These are phyloP conservation scores for Aspergillus fumigatus DNA, from an alignment of 2,329 filamentous ascomycete genomes.

Conservation along the genomic window DNA sequence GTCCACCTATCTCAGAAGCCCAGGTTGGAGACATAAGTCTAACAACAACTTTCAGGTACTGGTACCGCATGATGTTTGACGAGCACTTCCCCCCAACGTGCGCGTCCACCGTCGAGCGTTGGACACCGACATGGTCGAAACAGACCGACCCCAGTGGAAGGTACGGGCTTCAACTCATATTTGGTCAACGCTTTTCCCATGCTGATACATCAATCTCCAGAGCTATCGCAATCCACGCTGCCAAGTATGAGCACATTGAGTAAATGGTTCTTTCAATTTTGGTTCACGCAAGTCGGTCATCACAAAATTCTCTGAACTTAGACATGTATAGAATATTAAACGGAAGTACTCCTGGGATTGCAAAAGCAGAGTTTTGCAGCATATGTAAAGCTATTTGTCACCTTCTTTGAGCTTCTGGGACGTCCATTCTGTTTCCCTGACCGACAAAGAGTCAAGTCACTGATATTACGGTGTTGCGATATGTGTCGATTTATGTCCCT, in stretches of 20 bases:
- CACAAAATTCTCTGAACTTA: slow-evolving; percentile 21
- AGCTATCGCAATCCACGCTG: slow-evolving; percentile 70
- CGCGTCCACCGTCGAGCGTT: slow-evolving; percentile 88
- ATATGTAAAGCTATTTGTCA: not conserved
- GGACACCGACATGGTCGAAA: slow-evolving; percentile 96
- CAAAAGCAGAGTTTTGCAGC: slow-evolving; percentile 13
- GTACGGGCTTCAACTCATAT: slow-evolving; percentile 43
- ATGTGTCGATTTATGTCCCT: slow-evolving; percentile 5
- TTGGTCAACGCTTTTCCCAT: not conserved
- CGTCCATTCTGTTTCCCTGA: not conserved
- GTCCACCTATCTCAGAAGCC: slow-evolving; percentile 27
- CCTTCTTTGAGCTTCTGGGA: not conserved
- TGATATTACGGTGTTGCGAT: slow-evolving; percentile 7
- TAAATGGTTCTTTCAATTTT: slow-evolving; percentile 19
- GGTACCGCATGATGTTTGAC: slow-evolving; percentile 98
- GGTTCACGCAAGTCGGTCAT: slow-evolving; percentile 7
- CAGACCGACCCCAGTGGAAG: slow-evolving; percentile 93
- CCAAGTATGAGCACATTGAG: slow-evolving; percentile 60
- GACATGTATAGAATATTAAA: slow-evolving; percentile 21
- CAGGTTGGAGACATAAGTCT: not conserved
- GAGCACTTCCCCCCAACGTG: slow-evolving; percentile 94
- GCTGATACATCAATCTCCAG: slow-evolving; percentile 39
- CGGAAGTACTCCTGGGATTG: slow-evolving; percentile 11
- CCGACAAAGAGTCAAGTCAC: slow-evolving; percentile 2
- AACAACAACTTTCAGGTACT: slow-evolving; percentile 58